Conservation (phyloP, 2,329 filamentous ascomycete species). For the Fusarium guadeloupense region DNA sequence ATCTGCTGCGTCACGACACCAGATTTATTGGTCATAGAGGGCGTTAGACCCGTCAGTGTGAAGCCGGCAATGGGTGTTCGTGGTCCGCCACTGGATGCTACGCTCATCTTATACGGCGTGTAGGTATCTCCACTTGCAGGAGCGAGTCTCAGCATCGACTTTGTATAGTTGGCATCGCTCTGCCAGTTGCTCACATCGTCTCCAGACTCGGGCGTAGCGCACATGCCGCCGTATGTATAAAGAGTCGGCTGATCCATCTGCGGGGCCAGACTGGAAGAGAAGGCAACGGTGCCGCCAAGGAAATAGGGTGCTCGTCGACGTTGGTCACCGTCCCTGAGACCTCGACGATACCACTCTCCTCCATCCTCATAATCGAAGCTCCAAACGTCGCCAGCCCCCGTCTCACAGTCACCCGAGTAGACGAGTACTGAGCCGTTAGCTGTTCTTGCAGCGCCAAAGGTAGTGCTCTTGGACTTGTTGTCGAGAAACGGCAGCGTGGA, state of each 20-base stretch:
- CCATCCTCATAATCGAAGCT: slow-evolving; percentile 56
- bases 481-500: slow-evolving; percentile 69
- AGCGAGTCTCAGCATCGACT: slow-evolving; percentile 75
- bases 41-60: slow-evolving; percentile 76
- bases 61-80: slow-evolving; percentile 88
- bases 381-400: slow-evolving; percentile 70
- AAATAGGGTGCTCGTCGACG: slow-evolving; percentile 55
- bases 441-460: slow-evolving; percentile 75
- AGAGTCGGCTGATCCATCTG: slow-evolving; percentile 63
- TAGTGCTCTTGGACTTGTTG: slow-evolving; percentile 55
- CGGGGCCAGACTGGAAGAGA: slow-evolving; percentile 68
- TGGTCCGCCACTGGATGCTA: slow-evolving; percentile 61
- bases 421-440: slow-evolving; percentile 75
- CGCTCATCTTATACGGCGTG: slow-evolving; percentile 48
- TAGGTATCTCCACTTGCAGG: slow-evolving; percentile 50
- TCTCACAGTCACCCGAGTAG: slow-evolving; percentile 76
- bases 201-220: slow-evolving; percentile 59
- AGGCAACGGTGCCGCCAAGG: slow-evolving; percentile 69
- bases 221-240: slow-evolving; percentile 93
- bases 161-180: slow-evolving; percentile 78
- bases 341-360: slow-evolving; percentile 37
- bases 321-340: slow-evolving; percentile 32
- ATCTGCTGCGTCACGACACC: slow-evolving; percentile 75
- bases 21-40: slow-evolving; percentile 74
- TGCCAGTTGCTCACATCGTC: slow-evolving; percentile 65